Base-by-base conservation (phyloP, 2,329 filamentous ascomycete species). In the Cryphonectria naterciae region DNA sequence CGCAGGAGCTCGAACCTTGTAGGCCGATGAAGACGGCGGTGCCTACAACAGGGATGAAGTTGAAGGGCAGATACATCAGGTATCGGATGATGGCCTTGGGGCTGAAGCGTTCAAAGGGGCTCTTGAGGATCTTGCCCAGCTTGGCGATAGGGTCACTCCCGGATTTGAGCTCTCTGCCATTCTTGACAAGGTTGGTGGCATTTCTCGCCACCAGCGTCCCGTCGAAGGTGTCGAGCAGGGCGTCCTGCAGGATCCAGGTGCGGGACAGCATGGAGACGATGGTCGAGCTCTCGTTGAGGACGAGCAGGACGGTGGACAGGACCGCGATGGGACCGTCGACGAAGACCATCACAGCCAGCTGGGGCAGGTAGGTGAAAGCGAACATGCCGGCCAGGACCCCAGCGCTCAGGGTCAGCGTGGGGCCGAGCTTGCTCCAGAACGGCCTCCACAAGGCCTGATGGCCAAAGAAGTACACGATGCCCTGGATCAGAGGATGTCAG, bases 31-130 rank as follows among this genome's bases (percentile, higher is more conserved):
- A 98, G 5, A 94, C 83, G 10, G 90, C 83, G 0, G 95, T 97
- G 7, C 95, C 95, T 25, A 97, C 88, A 0, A 98, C 87, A 0
- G 95, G 95, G 67, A 98, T 94, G 78, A 97, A 94, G 83, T 98
- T 98, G 72, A 98, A 86, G 15, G 95, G 95, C 58, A 97, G 85
- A 79, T 97, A 96, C 82, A 98, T 88, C 74, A 97, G 78, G 77
- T 95, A 95, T 72, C 93, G 86, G 54, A 97, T 83, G 61, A 97
- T 81, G 10, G 91, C 89, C 76, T 85, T 88, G 39, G 85, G 85
- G 39, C 85, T 86, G 75, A 88, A 88, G 73, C 84, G 85, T 32
- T 84, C 81, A 74, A 91, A 89, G 0, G 88, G 88, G 63, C 76
- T 86, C 79, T 88, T 89, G 68, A 90, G 74, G 10, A 88, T 81